Evolutionary conservation across 1,139 yeast genomes (phyloP).

Genomic region (Meyerozyma carpophila): DNA sequence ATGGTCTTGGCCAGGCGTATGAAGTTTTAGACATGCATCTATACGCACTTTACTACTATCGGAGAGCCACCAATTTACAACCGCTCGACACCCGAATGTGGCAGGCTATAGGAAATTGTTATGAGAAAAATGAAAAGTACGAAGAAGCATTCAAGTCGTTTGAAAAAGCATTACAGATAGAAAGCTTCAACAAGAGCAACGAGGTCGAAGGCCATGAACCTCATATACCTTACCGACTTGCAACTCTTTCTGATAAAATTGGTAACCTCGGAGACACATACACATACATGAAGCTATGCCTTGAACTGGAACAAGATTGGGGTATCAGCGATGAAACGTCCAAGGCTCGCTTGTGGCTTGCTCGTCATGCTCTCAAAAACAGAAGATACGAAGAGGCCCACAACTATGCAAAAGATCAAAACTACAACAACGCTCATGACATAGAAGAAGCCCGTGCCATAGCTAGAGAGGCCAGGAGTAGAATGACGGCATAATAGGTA

Average conservation of each 20-base stretch:
- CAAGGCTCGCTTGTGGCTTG: constrained; percentile 85
- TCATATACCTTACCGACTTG: constrained; percentile 61
- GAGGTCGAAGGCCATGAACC: constrained; percentile 27
- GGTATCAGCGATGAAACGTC: constrained; percentile 75
- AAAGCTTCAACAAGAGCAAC: constrained; percentile 21
- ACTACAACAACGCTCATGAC: constrained; percentile 76
- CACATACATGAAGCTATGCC: constrained; percentile 66
- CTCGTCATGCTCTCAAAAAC: constrained; percentile 56
- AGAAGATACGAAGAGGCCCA: constrained; percentile 66
- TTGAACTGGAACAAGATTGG: constrained; percentile 60
- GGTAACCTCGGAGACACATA: constrained; percentile 51
- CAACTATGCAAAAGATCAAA: constrained; percentile 67
- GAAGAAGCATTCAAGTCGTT: constrained; percentile 61
- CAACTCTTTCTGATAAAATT: constrained; percentile 57
- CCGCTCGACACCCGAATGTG: constrained; percentile 94
- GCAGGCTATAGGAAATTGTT: constrained; percentile 92
- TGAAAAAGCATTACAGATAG: constrained; percentile 51
- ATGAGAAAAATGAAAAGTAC: constrained; percentile 68
- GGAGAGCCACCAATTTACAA: constrained; percentile 81
- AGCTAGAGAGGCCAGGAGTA: constrained; percentile 62
- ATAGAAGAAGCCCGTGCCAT: constrained; percentile 85
- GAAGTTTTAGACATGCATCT: constrained; percentile 95
- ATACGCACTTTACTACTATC: constrained; percentile 88
- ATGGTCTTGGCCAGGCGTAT: constrained; percentile 96
- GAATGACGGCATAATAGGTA: constrained; percentile 22